Evolutionary conservation across 345 rosid genomes (phyloP).

Genomic region (Ceriops tagal): DNA sequence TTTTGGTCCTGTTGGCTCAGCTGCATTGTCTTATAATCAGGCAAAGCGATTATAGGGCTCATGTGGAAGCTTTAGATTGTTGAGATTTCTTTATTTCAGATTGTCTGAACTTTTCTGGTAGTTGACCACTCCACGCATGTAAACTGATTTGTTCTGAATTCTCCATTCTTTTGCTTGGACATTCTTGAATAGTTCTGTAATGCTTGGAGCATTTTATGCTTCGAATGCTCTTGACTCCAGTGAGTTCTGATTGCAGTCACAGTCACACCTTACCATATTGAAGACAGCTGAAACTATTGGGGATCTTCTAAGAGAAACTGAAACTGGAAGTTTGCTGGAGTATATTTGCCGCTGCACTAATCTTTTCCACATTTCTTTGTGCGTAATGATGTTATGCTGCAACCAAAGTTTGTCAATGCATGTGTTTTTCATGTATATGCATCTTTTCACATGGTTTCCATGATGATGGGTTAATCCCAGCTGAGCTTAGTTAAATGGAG

Average conservation of each 20-base stretch:
- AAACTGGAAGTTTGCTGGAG: neutral
- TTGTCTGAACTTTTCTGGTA: neutral
- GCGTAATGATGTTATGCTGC: conserved; percentile 1
- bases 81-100: no score
- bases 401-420: conserved; percentile 11
- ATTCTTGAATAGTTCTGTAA: neutral
- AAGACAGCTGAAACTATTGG: conserved; percentile 7
- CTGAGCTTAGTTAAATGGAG: conserved; percentile 36
- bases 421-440: neutral
- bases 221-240: neutral
- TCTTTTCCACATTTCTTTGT: conserved; percentile 1
- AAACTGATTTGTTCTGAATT: neutral
- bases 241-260: neutral
- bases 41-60: no score
- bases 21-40: no score
- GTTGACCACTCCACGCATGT: neutral
- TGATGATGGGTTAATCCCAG: conserved; percentile 4
- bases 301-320: conserved; percentile 2
- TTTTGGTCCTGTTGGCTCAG: no score
- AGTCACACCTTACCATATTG: conserved; percentile 7
- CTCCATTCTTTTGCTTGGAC: neutral
- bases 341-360: neutral
- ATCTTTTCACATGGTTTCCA: conserved; percentile 8
- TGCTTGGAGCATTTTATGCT: neutral
- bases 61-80: no score